Evolutionary conservation across 1,284 basidiomycete genomes (phyloP).

Genomic region (Cystobasidium sp.): DNA sequence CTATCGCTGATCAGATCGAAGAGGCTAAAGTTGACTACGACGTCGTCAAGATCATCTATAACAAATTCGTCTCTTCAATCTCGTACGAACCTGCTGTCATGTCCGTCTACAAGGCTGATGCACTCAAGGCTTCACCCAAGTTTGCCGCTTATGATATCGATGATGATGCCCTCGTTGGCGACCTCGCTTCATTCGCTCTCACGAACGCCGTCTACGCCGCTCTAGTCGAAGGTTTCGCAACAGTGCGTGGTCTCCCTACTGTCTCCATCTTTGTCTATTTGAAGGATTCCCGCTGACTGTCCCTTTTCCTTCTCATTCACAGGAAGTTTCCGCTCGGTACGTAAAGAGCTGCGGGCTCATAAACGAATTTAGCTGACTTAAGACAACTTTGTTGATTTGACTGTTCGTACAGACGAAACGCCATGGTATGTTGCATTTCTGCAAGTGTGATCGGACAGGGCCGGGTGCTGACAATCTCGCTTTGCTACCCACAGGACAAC

Average conservation of each 20-base stretch:
- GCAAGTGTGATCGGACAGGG: not conserved
- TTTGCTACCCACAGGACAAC: constrained; percentile 67
- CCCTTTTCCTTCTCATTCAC: not conserved
- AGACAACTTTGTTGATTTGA: not conserved
- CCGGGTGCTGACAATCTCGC: not conserved
- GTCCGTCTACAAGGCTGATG: constrained; percentile 79
- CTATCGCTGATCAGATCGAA: constrained; percentile 90
- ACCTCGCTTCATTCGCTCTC: constrained; percentile 92
- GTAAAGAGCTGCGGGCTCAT: not conserved
- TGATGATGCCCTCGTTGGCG: constrained; percentile 76
- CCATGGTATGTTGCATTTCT: constrained; percentile 66
- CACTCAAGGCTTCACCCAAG: constrained; percentile 68
- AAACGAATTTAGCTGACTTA: not conserved
- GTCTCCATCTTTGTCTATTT: not conserved
- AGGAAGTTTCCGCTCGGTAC: constrained; percentile 54
- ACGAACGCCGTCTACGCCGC: constrained; percentile 96
- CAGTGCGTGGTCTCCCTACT: constrained; percentile 73
- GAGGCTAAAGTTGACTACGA: constrained; percentile 86
- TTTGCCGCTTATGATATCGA: constrained; percentile 83
- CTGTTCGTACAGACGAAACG: constrained; percentile 70
- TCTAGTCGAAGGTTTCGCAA: constrained; percentile 93
- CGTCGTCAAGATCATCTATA: constrained; percentile 83
- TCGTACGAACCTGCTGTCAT: constrained; percentile 82
- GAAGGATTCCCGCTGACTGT: not conserved
- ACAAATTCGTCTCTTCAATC: constrained; percentile 77